Conservation (phyloP, 1,284 basidiomycete genomes). For the Boletus smithii region DNA sequence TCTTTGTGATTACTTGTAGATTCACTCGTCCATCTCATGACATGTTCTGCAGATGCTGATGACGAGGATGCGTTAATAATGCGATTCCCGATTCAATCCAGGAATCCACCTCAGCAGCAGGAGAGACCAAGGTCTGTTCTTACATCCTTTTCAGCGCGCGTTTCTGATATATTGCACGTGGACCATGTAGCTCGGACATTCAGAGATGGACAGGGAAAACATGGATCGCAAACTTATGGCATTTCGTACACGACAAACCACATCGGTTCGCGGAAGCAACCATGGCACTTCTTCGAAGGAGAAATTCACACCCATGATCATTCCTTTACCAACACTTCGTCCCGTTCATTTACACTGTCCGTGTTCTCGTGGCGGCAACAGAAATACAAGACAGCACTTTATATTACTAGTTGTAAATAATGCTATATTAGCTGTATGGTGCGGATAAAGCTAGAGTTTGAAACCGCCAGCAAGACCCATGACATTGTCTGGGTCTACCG, state of each 20-base stretch:
- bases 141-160: background rate
- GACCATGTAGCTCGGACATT: constrained; percentile 3
- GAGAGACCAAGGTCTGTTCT: constrained; percentile 15
- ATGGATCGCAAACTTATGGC: constrained; percentile 20
- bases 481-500: constrained; percentile 46
- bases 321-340: background rate
- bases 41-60: constrained; percentile 59
- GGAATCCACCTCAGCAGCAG: constrained; percentile 18
- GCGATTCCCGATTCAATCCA: constrained; percentile 50
- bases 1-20: constrained; percentile 17
- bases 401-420: background rate
- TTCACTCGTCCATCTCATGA: background rate
- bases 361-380: background rate
- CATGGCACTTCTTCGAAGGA: constrained; percentile 16
- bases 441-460: constrained; percentile 7
- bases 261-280: constrained; percentile 12
- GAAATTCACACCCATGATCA: constrained; percentile 12
- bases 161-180: constrained; percentile 1
- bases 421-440: background rate
- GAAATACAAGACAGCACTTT: background rate
- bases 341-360: background rate
- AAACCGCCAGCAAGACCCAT: constrained; percentile 54
- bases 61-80: constrained; percentile 84
- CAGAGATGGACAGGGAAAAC: constrained; percentile 4
- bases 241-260: constrained; percentile 14